Conservation (phyloP, 192 early-diverging fungal genomes). For the Haplosporangium gracile region DNA sequence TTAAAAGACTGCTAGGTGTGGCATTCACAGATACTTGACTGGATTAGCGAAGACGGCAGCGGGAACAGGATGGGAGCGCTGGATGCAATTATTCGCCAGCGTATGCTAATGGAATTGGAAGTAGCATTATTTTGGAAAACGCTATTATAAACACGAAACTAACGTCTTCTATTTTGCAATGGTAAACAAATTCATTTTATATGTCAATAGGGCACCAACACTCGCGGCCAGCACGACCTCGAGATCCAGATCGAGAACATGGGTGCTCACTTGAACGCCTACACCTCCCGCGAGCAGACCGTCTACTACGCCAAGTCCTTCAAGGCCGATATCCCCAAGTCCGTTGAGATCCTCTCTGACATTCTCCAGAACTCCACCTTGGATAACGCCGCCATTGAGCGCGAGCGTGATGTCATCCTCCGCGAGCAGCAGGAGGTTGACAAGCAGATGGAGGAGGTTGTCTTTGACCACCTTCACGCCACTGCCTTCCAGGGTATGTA, state of each 20-base stretch:
- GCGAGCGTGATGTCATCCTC: slow-evolving; percentile 97
- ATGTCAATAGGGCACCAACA: slow-evolving; percentile 79
- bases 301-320: slow-evolving; percentile 98
- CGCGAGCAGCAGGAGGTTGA: slow-evolving; percentile 94
- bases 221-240: slow-evolving; percentile 89
- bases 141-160: not conserved
- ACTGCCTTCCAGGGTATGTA: slow-evolving; percentile 85
- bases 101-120: not conserved
- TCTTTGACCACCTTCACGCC: slow-evolving; percentile 98
- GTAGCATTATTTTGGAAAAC: not conserved
- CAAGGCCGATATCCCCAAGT: slow-evolving; percentile 84
- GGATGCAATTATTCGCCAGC: not conserved
- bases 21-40: not conserved
- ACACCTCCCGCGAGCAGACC: slow-evolving; percentile 98
- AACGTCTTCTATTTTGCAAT: not conserved
- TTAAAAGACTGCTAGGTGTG: not conserved
- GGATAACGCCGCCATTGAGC: slow-evolving; percentile 88
- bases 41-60: not conserved
- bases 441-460: slow-evolving; percentile 98
- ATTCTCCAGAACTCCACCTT: slow-evolving; percentile 95
- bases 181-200: not conserved
- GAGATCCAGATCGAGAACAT: slow-evolving; percentile 98
- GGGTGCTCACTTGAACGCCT: slow-evolving; percentile 98
- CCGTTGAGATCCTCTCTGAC: slow-evolving; percentile 96
- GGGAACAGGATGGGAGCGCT: not conserved